phyloP scores from a whole-genome alignment of 192 early-diverging fungal species.

The Piromyces finnis region DNA sequence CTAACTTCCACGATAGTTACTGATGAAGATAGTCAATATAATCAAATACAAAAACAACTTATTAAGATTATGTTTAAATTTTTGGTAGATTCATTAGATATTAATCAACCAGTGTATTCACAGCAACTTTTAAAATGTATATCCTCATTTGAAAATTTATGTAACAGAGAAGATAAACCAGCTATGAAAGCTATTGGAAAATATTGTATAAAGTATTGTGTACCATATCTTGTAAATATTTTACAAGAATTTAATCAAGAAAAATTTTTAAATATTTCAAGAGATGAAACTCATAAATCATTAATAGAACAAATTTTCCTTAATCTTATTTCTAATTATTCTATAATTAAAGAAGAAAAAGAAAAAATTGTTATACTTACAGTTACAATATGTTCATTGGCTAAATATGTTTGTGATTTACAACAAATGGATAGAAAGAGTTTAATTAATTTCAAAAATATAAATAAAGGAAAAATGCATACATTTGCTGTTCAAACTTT shows the following conservation, averaged over 20 bases:
- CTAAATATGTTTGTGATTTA: background rate
- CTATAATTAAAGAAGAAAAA: background rate
- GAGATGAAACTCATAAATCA: background rate
- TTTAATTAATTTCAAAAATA: background rate
- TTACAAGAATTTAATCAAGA: background rate
- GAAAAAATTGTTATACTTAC: background rate
- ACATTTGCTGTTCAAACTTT: background rate
- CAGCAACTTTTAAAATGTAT: background rate
- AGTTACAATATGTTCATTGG: background rate
- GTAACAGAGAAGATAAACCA: background rate
- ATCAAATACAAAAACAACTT: background rate
- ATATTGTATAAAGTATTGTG: background rate
- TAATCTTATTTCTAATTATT: background rate
- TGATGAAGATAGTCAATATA: background rate
- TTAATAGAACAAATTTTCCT: background rate
- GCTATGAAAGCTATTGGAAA: background rate
- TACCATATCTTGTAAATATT: background rate
- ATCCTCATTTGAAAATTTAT: background rate
- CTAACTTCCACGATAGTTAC: background rate
- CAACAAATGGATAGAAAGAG: background rate
- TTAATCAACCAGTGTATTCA: background rate
- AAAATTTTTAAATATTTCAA: background rate
- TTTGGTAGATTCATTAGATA: background rate
- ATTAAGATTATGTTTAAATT: background rate
- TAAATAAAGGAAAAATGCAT: background rate